Conservation (phyloP, 306 rosid species). For the Cyclanthera cordifolia region DNA sequence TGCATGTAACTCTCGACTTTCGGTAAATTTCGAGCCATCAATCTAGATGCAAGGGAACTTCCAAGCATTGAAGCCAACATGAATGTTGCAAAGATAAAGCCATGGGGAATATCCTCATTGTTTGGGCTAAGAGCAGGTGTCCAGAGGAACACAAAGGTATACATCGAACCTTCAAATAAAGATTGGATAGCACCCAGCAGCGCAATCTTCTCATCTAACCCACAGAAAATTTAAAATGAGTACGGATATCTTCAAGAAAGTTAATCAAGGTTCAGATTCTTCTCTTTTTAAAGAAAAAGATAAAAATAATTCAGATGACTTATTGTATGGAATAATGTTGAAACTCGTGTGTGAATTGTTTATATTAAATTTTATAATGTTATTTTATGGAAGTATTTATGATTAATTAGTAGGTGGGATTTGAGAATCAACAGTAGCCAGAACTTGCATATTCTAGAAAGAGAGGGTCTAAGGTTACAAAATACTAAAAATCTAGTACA, state of each 20-base stretch:
- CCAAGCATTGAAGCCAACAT: constrained; percentile 97
- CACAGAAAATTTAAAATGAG: constrained; percentile 3
- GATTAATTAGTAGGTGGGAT: background rate
- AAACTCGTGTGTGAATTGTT: background rate
- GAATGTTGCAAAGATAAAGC: constrained; percentile 96
- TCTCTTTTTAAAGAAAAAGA: background rate
- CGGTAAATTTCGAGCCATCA: constrained; percentile 60
- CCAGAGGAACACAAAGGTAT: constrained; percentile 94
- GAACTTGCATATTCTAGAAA: background rate
- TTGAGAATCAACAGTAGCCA: background rate
- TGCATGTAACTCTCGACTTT: constrained; percentile 96
- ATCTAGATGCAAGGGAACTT: constrained; percentile 83
- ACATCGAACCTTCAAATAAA: constrained; percentile 98
- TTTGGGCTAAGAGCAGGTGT: constrained; percentile 98
- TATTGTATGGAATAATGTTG: background rate
- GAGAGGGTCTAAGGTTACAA: background rate
- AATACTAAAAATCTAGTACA: background rate
- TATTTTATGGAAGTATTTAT: background rate
- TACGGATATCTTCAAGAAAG: background rate
- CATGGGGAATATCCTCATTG: constrained; percentile 95
- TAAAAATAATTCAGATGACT: background rate
- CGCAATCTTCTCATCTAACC: constrained; percentile 71
- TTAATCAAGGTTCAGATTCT: background rate
- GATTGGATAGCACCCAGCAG: constrained; percentile 96
- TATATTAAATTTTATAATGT: too few species aligned